Base-by-base conservation (phyloP, 225 moss, liverwort and hornwort species). In the Polytrichum formosum region DNA sequence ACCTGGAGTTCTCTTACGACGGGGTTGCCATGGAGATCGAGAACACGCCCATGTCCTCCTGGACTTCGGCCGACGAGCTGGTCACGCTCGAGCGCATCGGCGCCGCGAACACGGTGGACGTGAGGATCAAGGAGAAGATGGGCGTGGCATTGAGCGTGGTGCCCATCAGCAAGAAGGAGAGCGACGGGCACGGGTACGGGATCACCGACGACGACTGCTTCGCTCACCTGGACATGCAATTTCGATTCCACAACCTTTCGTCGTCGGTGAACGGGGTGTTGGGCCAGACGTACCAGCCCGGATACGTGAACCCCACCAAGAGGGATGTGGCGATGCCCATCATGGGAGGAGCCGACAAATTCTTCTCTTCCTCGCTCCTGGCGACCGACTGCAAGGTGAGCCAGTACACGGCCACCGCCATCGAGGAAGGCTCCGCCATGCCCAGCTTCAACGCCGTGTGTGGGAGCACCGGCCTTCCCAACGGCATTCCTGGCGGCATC, bases 211-310 rank as follows among this genome's bases (percentile, higher is more conserved):
- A 73, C 56, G 80, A 86, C 64, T 82, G 78, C 68, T 90, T 80
- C 63, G 87, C 87, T 10, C 90, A 87, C 71, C 63, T 91, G 22
- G 81, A 91, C 73, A 65, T 86, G 63, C 79, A 86, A 54, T 86
- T 86, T 71, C 79, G 75, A 17, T 86, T 86, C 80, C 67, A 74
- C 84, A 77, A 86, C 74, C 63, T 79, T 8, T 69, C 69, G 9
- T n/a, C 69, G 31, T 46, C 18, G 33, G 79, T 79, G 69, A 64
- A 69, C 20, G 74, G 74, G 33, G 72, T 62, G 78, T 7, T 87
- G 79, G 75, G 37, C 61, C 37, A 22, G 75, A 28, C 70, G 68
- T 20, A 78, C 71, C 61, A 72, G 26, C 59, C 73, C 5, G 67
- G 67, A 26, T 78, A 20, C 30, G 31, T n/a, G 35, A 69, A 35